phyloP scores from a whole-genome alignment of 148 eudicot genomes.

The Diospyros kaki region DNA sequence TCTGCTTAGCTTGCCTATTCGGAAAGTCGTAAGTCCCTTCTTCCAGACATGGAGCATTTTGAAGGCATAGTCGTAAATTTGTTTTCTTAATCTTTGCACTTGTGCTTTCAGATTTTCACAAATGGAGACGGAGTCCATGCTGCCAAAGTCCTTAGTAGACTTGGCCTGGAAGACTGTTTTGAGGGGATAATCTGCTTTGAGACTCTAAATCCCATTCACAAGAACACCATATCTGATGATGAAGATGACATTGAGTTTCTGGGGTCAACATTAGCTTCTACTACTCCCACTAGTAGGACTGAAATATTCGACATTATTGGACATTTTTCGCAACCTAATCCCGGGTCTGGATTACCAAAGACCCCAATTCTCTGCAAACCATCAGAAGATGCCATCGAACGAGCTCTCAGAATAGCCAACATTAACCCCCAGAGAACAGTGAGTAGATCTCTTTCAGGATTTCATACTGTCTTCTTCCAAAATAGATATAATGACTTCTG shows the following conservation, averaged over 20 bases:
- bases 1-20: constrained; percentile 71
- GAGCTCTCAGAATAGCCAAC: constrained; percentile 65
- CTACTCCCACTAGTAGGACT: not conserved
- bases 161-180: constrained; percentile 85
- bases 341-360: constrained; percentile 49
- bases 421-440: constrained; percentile 78
- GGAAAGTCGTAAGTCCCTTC: constrained; percentile 70
- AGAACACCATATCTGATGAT: constrained; percentile 55
- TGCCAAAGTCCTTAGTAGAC: constrained; percentile 41
- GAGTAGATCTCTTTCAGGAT: constrained; percentile 4
- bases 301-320: constrained; percentile 73
- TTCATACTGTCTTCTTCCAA: no score
- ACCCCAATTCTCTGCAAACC: constrained; percentile 88
- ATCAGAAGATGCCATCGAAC: constrained; percentile 58
- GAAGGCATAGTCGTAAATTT: not conserved
- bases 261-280: constrained; percentile 26
- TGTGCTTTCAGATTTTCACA: constrained; percentile 60
- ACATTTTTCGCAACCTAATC: constrained; percentile 45
- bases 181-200: constrained; percentile 93
- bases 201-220: constrained; percentile 70
- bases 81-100: not conserved
- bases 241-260: constrained; percentile 67
- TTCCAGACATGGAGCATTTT: not conserved
- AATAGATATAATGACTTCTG: no score
- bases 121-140: constrained; percentile 82